Base-by-base conservation (phyloP, 768 basidiomycete species). In the Russula lepida region DNA sequence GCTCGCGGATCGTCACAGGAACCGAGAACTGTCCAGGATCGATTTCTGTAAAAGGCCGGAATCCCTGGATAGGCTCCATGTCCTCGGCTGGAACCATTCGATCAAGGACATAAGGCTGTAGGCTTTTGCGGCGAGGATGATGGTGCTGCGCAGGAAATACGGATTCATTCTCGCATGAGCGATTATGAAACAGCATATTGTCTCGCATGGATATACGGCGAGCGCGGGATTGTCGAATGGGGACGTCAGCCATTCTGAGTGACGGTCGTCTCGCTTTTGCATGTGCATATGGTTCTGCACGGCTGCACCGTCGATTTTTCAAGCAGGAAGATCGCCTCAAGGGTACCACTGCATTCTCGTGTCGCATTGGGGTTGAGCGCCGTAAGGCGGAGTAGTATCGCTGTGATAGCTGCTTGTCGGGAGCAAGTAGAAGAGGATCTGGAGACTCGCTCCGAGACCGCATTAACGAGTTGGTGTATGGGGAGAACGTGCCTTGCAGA, bases 11-110 rank as follows among this genome's bases (percentile, higher is more conserved):
- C 5, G 52, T 49, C 25, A 58, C 47, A 13, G 62, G 62, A 17
- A 21, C 46, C 30, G 19, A 28, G 37, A 49, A 53, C 30, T 21
- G 56, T 44, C 51, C 52, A 4, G 52, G 37, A 2, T 54, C 56
- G 28, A 63, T 52, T 41, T 58, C 57, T 21, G 62, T 63, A 11
- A 63, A 62, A 21, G 62, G 62, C 19, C 33, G 56, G 32, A 63
- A 63, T 19, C 62, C 62, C 17, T 49, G 47, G 39, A 63, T 32
- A 4, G 49, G 37, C 3, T 63, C 62, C 62, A 63, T 63, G 21
- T 63, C 62, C 52, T 63, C 62, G 4, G 54, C 62, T n/a, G 57
- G 52, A 9, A 63, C 56, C 56, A 63, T 53, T 41, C 25, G 51
- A 8, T 49, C 8, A 7, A 58, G 57, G 47, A 63, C 57, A 46